Percentiles rank a stretch among this genome's conserved stretches.
These are phyloP conservation scores for Entonaema liquescens DNA, from an alignment of 495 filamentous ascomycete genomes.

Conservation along the genomic window DNA sequence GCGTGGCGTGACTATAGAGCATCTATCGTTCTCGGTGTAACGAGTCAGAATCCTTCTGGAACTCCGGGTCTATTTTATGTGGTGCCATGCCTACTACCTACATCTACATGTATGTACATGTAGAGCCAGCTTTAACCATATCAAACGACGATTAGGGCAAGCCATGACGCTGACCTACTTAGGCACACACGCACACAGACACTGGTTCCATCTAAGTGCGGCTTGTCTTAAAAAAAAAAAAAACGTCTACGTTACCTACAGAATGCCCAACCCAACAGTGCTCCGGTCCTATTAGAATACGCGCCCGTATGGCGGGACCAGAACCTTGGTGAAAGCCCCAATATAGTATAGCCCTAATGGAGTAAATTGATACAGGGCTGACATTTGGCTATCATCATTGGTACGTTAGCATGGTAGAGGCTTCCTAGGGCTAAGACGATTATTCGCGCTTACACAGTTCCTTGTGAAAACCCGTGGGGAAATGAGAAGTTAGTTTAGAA, in stretches of 20 bases:
- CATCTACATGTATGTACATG: too few species aligned
- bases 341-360: constrained; percentile 23
- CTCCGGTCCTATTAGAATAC: neutral
- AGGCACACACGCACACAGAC: neutral
- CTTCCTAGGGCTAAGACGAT: constrained; percentile 2
- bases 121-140: too few species aligned
- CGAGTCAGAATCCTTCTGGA: constrained; percentile 32
- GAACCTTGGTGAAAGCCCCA: constrained; percentile 11
- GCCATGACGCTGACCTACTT: neutral
- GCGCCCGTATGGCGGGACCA: constrained; percentile 21
- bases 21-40: neutral
- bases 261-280: neutral
- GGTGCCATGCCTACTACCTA: neutral
- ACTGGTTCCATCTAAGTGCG: neutral
- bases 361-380: constrained; percentile 28
- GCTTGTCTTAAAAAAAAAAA: constrained; percentile 4
- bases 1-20: constrained; percentile 1
- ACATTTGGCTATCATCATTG: constrained; percentile 24
- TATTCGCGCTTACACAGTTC: neutral
- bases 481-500: neutral
- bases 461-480: neutral
- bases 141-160: constrained; percentile 1
- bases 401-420: constrained; percentile 15
- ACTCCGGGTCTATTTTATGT: neutral
- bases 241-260: neutral